Base-by-base conservation (phyloP, 257 asterid species). In the Nicotiana noctiflora region DNA sequence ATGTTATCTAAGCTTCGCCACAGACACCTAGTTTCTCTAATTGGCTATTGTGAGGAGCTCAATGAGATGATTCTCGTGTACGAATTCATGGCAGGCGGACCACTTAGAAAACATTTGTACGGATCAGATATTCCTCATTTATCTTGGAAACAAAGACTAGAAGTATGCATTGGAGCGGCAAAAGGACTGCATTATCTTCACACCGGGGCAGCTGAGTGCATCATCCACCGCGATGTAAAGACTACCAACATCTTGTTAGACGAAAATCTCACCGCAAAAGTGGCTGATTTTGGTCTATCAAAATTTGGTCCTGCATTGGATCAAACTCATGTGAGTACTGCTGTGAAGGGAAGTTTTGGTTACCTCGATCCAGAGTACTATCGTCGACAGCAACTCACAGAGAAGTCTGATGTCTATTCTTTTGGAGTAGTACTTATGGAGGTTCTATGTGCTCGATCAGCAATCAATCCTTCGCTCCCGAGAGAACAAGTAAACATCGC, bases 21-120 rank as follows among this genome's bases (percentile, higher is more conserved):
- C 34, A 84, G 85, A 76, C 87, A 82, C 59, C 37, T 84, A 46
- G 87, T 84, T 10, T 84, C 87, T 46, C 80, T 82, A 17, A 84
- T 84, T 6, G 87, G 87, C 3, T 84, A 72, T 31, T 84, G 87
- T 23, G 85, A 84, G 70, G 87, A 84, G 46, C 85, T 82, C 10
- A 82, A 84, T 21, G 87, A 84, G 72, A 84, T 84, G 87, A 84
- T 84, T 81, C 85, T 84, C 18, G 87, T 84, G 18, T 84, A 84
- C 12, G 87, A 84, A 78, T 84, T 84, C 46, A 84, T 84, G 87
- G 83, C 85, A 10, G 83, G 87, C 0, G 87, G 87, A 46, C 85
- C 87, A 5, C 77, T 84, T 17, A 74, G 87, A 66, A 84, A 79
- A 61, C 87, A 84, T 77, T 40, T 84, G 76, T 81, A 84, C 8